phyloP scores from a whole-genome alignment of 495 filamentous ascomycete genomes.

The Platismatia glauca region DNA sequence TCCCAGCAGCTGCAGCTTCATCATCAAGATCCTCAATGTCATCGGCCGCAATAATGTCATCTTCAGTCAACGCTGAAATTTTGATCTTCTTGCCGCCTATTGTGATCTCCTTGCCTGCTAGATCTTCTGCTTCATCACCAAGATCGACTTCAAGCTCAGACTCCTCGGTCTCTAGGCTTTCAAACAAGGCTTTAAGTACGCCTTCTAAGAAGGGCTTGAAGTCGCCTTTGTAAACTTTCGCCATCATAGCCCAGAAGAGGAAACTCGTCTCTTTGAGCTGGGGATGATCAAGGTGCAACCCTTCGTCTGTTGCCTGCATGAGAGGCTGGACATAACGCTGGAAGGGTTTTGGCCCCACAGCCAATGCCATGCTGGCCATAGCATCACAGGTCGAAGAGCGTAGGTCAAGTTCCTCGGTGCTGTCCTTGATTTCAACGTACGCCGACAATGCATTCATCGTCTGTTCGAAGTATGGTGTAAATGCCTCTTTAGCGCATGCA shows the following conservation, averaged over 20 bases:
- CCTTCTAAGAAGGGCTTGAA: conserved; percentile 80
- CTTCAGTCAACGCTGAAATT: conserved; percentile 51
- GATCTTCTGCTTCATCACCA: conserved; percentile 65
- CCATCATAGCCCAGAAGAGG: conserved; percentile 88
- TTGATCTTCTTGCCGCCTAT: conserved; percentile 78
- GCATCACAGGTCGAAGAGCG: conserved; percentile 82
- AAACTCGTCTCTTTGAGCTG: conserved; percentile 90
- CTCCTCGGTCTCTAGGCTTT: conserved; percentile 83
- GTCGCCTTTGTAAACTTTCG: conserved; percentile 87
- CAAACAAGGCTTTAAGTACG: conserved; percentile 75
- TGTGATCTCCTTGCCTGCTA: conserved; percentile 66
- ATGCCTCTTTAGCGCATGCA: conserved; percentile 67
- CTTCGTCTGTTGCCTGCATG: conserved; percentile 87
- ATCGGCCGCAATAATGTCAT: conserved; percentile 46
- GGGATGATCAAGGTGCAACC: conserved; percentile 78
- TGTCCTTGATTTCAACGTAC: conserved; percentile 79
- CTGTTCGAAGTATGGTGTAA: conserved; percentile 80
- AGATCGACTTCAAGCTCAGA: conserved; percentile 73
- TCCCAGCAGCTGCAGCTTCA: conserved; percentile 29
- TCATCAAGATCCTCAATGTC: conserved; percentile 51
- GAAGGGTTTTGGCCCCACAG: conserved; percentile 80
- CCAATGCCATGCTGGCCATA: conserved; percentile 82
- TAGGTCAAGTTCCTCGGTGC: conserved; percentile 80
- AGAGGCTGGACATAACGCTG: conserved; percentile 81
- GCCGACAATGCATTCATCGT: conserved; percentile 78